These are phyloP conservation scores for Asterella californica DNA, from an alignment of 225 moss, liverwort and hornwort genomes.

Conservation along the genomic window DNA sequence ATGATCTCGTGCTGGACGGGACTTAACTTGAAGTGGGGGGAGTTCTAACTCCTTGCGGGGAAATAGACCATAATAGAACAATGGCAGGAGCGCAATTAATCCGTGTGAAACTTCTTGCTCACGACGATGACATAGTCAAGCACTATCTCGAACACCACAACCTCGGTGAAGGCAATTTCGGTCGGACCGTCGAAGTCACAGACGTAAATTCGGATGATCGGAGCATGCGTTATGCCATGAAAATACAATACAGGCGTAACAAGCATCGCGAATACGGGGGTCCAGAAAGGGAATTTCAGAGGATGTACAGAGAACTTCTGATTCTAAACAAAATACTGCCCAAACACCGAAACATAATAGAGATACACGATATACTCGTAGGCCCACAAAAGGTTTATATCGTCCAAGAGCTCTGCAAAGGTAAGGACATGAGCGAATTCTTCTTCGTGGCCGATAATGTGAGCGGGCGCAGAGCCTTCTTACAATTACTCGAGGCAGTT, in stretches of 20 bases:
- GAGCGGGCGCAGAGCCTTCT: slow-evolving; percentile 1
- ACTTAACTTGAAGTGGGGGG: neutral
- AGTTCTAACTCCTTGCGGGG: neutral
- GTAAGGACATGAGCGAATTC: neutral
- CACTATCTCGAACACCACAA: neutral
- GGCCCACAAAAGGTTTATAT: neutral
- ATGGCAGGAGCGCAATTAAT: neutral
- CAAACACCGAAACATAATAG: slow-evolving; percentile 3
- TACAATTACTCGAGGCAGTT: neutral
- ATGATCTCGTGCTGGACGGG: neutral
- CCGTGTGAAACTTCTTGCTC: neutral
- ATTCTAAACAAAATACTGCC: slow-evolving; percentile 5
- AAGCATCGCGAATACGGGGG: neutral
- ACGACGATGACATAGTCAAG: neutral
- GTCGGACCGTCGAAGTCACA: neutral
- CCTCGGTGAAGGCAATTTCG: neutral
- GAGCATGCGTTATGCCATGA: neutral
- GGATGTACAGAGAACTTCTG: neutral
- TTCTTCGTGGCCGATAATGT: neutral
- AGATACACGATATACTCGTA: neutral
- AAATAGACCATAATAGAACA: neutral
- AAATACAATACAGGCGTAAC: neutral
- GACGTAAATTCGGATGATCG: neutral
- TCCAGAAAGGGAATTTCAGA: neutral
- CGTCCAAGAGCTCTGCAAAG: neutral